These are phyloP conservation scores for Arxiozyma bovina DNA, from an alignment of 1,139 yeast species.

Conservation along the genomic window DNA sequence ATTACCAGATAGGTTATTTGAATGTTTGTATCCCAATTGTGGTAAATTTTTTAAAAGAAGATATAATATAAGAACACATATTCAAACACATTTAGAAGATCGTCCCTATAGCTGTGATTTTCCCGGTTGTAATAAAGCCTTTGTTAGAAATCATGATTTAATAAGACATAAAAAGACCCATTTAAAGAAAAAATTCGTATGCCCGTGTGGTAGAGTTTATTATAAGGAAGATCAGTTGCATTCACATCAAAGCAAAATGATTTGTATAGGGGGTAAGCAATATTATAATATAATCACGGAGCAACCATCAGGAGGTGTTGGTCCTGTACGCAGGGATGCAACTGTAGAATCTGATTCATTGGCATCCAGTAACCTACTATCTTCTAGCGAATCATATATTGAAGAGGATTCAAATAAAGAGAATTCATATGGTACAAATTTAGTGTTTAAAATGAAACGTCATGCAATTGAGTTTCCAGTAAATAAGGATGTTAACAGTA, in stretches of 20 bases:
- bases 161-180: conserved; percentile 88
- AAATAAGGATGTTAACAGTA: not conserved
- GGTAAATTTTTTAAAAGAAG: conserved; percentile 79
- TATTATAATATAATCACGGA: conserved; percentile 30
- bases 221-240: conserved; percentile 82
- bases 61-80: conserved; percentile 92
- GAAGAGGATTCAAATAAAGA: not conserved
- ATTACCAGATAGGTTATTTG: conserved; percentile 44
- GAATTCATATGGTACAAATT: conserved; percentile 12
- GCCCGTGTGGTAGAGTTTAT: conserved; percentile 90
- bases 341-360: not conserved
- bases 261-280: conserved; percentile 62
- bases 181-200: conserved; percentile 59
- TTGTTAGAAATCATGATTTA: conserved; percentile 85
- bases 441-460: conserved; percentile 20
- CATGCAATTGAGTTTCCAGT: not conserved
- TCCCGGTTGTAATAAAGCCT: conserved; percentile 57
- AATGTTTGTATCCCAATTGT: conserved; percentile 72
- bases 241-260: conserved; percentile 70
- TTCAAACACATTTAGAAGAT: conserved; percentile 92
- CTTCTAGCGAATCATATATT: conserved; percentile 11
- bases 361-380: not conserved
- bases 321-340: conserved; percentile 23
- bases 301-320: conserved; percentile 27
- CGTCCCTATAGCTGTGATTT: conserved; percentile 69